Evolutionary conservation across 768 basidiomycete genomes (phyloP).

Genomic region (Rhizopogon vulgaris): DNA sequence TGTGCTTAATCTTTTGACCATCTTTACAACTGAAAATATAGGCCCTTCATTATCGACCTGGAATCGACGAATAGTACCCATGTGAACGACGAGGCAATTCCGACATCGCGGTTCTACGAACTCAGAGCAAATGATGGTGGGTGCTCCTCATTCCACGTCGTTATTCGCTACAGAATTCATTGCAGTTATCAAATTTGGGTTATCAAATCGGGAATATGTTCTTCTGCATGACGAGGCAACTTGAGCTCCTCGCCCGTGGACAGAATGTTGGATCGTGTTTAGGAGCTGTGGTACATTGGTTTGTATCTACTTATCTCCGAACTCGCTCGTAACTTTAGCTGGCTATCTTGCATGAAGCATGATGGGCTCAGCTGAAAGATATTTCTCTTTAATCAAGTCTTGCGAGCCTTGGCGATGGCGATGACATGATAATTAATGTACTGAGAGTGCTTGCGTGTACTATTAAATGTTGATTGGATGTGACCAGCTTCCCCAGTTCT

Average conservation of each 20-base stretch:
- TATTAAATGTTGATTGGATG: neutral
- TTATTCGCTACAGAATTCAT: slow-evolving; percentile 7
- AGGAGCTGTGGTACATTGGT: neutral
- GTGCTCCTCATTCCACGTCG: slow-evolving; percentile 14
- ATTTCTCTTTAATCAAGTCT: neutral
- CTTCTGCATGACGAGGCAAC: slow-evolving; percentile 73
- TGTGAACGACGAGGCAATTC: slow-evolving; percentile 85
- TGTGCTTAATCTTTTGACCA: slow-evolving; percentile 1
- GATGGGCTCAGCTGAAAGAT: neutral
- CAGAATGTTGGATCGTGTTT: neutral
- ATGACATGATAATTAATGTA: neutral
- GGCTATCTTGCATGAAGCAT: neutral
- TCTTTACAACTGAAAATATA: slow-evolving; percentile 25
- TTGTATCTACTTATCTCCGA: neutral
- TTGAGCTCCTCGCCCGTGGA: slow-evolving; percentile 14
- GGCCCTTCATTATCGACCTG: slow-evolving; percentile 95
- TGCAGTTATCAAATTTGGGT: slow-evolving; percentile 80
- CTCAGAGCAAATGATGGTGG: slow-evolving; percentile 72
- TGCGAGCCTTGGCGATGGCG: neutral
- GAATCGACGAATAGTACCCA: slow-evolving; percentile 96
- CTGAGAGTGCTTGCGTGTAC: neutral
- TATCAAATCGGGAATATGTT: slow-evolving; percentile 78
- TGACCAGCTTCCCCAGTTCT: neutral
- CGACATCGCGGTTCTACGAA: slow-evolving; percentile 83
- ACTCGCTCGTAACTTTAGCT: neutral